A percentile compares a stretch with the other conserved stretches of the same genome.
Conservation (phyloP, 371 early-diverging fungal species). For the Fennellomyces sp. region DNA sequence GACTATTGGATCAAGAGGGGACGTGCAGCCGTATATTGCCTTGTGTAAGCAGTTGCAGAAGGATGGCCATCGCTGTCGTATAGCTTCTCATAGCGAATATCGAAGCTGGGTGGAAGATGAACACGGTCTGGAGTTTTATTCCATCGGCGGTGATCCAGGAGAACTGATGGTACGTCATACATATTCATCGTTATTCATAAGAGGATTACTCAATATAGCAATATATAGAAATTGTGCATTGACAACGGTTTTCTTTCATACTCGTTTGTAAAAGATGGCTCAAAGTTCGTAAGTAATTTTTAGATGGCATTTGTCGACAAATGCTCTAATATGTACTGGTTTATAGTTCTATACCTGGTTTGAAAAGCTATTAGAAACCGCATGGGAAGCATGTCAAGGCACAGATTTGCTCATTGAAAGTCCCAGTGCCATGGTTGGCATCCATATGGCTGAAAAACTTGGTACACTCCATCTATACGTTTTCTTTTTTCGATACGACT, state of each 20-base stretch:
- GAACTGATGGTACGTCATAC: slow-evolving; percentile 57
- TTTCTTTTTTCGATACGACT: background rate
- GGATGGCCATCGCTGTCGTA: slow-evolving; percentile 74
- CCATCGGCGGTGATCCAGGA: slow-evolving; percentile 73
- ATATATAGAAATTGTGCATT: slow-evolving; percentile 68
- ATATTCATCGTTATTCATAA: background rate
- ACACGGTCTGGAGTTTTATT: slow-evolving; percentile 74
- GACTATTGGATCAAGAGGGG: slow-evolving; percentile 85
- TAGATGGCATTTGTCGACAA: background rate
- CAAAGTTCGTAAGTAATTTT: slow-evolving; percentile 44
- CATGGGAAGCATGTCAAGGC: slow-evolving; percentile 73
- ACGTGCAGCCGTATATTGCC: slow-evolving; percentile 86
- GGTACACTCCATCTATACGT: slow-evolving; percentile 19
- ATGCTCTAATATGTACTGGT: background rate
- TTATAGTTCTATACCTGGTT: slow-evolving; percentile 74
- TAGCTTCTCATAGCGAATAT: slow-evolving; percentile 80
- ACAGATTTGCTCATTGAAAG: slow-evolving; percentile 78
- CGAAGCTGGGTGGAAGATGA: slow-evolving; percentile 67
- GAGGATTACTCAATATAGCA: background rate
- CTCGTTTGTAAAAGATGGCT: slow-evolving; percentile 68
- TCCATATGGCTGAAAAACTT: slow-evolving; percentile 78
- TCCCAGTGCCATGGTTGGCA: slow-evolving; percentile 76
- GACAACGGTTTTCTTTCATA: slow-evolving; percentile 79
- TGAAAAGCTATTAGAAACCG: slow-evolving; percentile 64
- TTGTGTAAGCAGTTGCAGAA: slow-evolving; percentile 72